These are phyloP conservation scores for Alternaria novae-zelandiae DNA, from an alignment of 2,329 filamentous ascomycete species.

Conservation along the genomic window DNA sequence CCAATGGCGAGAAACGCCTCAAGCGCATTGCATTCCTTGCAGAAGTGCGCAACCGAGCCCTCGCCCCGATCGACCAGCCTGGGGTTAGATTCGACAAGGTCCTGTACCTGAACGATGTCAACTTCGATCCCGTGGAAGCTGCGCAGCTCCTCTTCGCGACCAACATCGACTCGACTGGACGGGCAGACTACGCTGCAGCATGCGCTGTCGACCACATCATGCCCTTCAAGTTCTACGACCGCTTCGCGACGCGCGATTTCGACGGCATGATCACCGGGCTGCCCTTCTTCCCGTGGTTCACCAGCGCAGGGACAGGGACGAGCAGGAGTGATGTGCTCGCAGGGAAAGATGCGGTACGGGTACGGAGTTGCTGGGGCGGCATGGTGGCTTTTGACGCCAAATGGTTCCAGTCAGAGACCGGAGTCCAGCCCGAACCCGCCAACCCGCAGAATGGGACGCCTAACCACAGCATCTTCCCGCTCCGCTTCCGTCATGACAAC, in stretches of 20 bases:
- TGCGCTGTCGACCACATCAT: constrained; percentile 75
- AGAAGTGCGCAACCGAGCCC: constrained; percentile 72
- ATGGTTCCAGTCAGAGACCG: constrained; percentile 59
- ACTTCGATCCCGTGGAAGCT: constrained; percentile 65
- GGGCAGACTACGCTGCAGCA: constrained; percentile 66
- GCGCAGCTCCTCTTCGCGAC: constrained; percentile 69
- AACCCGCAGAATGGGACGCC: constrained; percentile 9
- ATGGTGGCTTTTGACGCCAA: constrained; percentile 72
- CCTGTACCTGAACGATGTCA: constrained; percentile 71
- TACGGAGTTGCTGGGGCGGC: constrained; percentile 78
- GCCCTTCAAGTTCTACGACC: constrained; percentile 74
- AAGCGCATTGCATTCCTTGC: constrained; percentile 78
- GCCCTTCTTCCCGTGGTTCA: constrained; percentile 73
- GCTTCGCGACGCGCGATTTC: constrained; percentile 72
- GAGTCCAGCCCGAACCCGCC: constrained; percentile 26
- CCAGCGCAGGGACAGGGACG: constrained; percentile 57
- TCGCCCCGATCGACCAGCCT: constrained; percentile 65
- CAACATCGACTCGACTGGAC: constrained; percentile 60
- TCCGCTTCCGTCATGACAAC: constrained; percentile 53
- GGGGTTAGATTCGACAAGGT: constrained; percentile 65
- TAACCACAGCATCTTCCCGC: constrained; percentile 42
- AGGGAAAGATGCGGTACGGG: constrained; percentile 69
- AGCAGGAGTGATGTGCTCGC: constrained; percentile 67
- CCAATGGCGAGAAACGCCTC: constrained; percentile 66
- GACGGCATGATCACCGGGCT: constrained; percentile 69